These are phyloP conservation scores for Candida caryicola DNA, from an alignment of 805 yeast species.

Conservation along the genomic window DNA sequence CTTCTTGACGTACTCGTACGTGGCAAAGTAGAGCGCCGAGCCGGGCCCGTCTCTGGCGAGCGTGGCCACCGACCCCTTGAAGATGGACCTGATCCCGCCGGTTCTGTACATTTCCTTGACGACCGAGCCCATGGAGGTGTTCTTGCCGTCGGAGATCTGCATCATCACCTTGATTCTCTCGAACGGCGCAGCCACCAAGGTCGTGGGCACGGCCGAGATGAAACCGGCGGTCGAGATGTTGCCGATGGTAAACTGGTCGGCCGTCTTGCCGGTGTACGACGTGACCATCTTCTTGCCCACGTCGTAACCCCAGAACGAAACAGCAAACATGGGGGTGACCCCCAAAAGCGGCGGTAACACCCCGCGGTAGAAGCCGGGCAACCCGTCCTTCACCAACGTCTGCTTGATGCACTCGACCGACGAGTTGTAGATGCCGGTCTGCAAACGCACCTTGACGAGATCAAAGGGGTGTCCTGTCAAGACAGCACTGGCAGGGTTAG, in stretches of 20 bases:
- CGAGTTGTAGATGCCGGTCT: constrained; percentile 69
- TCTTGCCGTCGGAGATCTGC: constrained; percentile 65
- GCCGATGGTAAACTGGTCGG: constrained; percentile 50
- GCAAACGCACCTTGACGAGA: constrained; percentile 85
- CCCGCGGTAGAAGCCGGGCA: constrained; percentile 83
- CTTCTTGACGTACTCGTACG: constrained; percentile 79
- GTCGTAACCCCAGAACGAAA: constrained; percentile 97
- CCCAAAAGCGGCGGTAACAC: constrained; percentile 94
- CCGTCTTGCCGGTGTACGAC: constrained; percentile 34
- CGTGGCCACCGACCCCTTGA: constrained; percentile 90
- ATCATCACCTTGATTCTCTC: constrained; percentile 93
- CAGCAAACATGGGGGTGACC: constrained; percentile 98
- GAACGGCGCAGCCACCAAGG: constrained; percentile 95
- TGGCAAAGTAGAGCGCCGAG: constrained; percentile 90
- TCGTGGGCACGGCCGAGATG: constrained; percentile 90
- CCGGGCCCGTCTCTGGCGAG: constrained; percentile 98
- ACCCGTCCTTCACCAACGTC: constrained; percentile 73
- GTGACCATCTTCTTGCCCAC: constrained; percentile 78
- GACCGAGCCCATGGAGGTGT: constrained; percentile 53
- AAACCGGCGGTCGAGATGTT: constrained; percentile 92
- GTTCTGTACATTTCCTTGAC: constrained; percentile 65
- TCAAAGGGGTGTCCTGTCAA: constrained; percentile 96
- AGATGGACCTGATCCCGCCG: constrained; percentile 83
- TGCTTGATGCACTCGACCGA: constrained; percentile 65
- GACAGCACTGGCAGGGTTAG: constrained; percentile 66